A percentile compares a stretch with the other conserved stretches of the same genome.
phyloP scores from a whole-genome alignment of 805 yeast species.

The Candida maltosa region DNA sequence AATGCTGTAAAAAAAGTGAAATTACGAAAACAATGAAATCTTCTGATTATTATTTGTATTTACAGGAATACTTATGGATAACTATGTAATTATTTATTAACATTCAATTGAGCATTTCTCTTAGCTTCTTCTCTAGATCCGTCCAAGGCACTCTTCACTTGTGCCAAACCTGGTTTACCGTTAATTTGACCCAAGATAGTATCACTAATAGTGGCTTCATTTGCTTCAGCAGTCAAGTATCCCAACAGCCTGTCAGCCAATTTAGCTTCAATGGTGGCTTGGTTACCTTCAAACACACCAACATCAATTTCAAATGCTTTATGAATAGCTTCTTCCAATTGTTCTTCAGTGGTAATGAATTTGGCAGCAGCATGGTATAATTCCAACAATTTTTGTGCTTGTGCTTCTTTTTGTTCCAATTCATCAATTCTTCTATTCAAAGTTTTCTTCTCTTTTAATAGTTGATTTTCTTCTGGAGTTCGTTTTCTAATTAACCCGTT shows the following conservation, averaged over 20 bases:
- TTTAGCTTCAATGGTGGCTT: conserved; percentile 32
- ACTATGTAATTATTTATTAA: no score
- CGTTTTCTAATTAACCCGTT: conserved; percentile 73
- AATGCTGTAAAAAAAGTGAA: no score
- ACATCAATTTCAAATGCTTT: conserved; percentile 49
- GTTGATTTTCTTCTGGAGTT: conserved; percentile 63
- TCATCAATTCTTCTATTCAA: conserved; percentile 63
- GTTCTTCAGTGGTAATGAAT: conserved; percentile 71
- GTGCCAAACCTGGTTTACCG: conserved; percentile 40
- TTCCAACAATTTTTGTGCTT: conserved; percentile 57
- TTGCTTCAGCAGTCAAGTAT: conserved; percentile 23
- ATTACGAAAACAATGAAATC: no score
- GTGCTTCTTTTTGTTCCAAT: conserved; percentile 48
- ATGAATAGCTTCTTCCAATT: conserved; percentile 55
- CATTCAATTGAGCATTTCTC: conserved; percentile 33
- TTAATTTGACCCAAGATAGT: conserved; percentile 36
- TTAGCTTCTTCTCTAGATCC: conserved; percentile 35
- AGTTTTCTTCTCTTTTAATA: conserved; percentile 55
- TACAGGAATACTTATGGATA: no score
- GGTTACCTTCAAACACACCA: conserved; percentile 31
- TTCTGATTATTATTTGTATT: no score
- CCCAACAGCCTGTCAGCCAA: conserved; percentile 28
- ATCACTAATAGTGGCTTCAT: conserved; percentile 34
- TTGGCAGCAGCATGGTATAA: conserved; percentile 68
- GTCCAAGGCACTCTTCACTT: conserved; percentile 34